Evolutionary conservation across 306 rosid genomes (phyloP).

Genomic region (Vicia sativa): DNA sequence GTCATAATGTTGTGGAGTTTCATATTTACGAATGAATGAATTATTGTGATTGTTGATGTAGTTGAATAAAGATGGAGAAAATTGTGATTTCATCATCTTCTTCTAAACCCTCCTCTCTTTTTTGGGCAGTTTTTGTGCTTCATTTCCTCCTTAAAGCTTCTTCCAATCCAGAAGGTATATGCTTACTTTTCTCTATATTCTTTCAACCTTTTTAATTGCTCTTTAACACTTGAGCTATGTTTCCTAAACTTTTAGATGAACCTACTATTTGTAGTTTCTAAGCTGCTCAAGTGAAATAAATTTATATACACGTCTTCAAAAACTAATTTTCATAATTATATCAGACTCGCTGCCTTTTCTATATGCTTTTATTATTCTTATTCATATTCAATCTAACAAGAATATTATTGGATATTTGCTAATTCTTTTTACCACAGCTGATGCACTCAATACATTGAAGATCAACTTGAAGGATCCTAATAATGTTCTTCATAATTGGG

Average conservation of each 20-base stretch:
- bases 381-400: too few relatives aligned
- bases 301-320: too few relatives aligned
- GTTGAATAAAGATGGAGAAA: constrained; percentile 39
- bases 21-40: constrained; percentile 35
- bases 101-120: constrained; percentile 33
- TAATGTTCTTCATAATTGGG: constrained; percentile 91
- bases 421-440: constrained; percentile 63
- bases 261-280: too few relatives aligned
- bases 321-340: too few relatives aligned
- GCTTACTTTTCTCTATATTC: constrained; percentile 23
- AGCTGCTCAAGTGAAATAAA: too few relatives aligned
- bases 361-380: too few relatives aligned
- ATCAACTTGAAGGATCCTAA: constrained; percentile 74
- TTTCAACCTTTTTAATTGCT: constrained; percentile 7
- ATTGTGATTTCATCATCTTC: constrained; percentile 40
- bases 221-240: too few relatives aligned
- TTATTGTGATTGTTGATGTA: constrained; percentile 43
- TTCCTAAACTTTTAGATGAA: too few relatives aligned
- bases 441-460: constrained; percentile 86
- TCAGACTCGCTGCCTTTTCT: too few relatives aligned
- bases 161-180: constrained; percentile 74
- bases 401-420: too few relatives aligned
- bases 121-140: constrained; percentile 53
- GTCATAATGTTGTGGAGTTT: too few relatives aligned
- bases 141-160: constrained; percentile 55